Evolutionary conservation across 2,329 filamentous ascomycete species (phyloP), one percentile per base, ranked within the genome.

Genomic region (Sclerotinia subarctica): DNA sequence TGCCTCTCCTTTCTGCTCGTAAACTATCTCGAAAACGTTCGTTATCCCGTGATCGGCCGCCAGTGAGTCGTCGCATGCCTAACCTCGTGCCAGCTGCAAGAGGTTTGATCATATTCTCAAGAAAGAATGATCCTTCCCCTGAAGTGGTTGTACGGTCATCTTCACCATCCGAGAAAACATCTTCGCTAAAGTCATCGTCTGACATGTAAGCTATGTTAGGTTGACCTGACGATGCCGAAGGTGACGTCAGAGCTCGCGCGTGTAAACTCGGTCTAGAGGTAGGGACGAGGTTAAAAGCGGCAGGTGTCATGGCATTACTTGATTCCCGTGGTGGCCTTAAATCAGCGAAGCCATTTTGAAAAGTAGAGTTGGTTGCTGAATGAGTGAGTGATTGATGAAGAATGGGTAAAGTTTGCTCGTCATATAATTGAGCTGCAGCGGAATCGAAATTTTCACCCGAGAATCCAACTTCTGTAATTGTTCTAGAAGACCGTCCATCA

Each of bases 351-450:
- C 92, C 92, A 74, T 94, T 96, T 73, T 97, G 93, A 78, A 98
- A 95, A 0, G 90, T 91, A 0, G 86, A 85, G 1, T 88, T 86
- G 63, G 87, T 91, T 49, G 90, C 89, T 71, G 88, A 94, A 15
- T 85, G 76, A 29, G 84, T 86, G 32, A 91, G 83, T 0, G 93
- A 95, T 76, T 95, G 92, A 74, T 95, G 91, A 7, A 97, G 81
- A 64, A 97, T 96, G 0, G 94, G 94, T 15, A 95, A 83, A 8
- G 95, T 96, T 76, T 96, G 92, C 78, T 97, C 93, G 74, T 97
- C 94, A 78, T 98, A 97, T 0, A 97, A 81, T 76, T 92, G 89
- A 29, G 94, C 92, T 15, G 89, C 90, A 46, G 47, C 65, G 1
- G 89, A 88, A 72, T 95, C 90, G 64, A 88, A 88, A 13, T 84